Evolutionary conservation across 208 protist species (phyloP).

Genomic region (Crithidia mellificae): DNA sequence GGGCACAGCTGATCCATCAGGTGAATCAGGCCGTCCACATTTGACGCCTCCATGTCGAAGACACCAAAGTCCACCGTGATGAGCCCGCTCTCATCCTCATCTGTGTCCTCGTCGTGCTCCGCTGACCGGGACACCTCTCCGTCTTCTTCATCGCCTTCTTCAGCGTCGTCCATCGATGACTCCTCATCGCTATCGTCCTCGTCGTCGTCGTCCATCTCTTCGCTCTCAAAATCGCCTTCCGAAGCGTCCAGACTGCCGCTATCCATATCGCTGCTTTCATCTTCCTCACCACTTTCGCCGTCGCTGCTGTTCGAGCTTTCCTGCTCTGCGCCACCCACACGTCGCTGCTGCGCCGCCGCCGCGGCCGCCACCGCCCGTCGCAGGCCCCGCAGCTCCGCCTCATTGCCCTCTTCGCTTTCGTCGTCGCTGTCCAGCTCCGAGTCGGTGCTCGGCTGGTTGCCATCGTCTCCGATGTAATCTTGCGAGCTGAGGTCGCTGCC

Average conservation of each 20-base stretch:
- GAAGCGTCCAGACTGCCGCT: not conserved
- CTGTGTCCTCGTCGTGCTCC: constrained; percentile 29
- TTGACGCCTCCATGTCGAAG: constrained; percentile 67
- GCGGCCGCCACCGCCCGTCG: constrained; percentile 22
- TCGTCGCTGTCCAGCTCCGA: constrained; percentile 28
- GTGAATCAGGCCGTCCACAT: constrained; percentile 78
- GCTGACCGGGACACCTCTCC: not conserved
- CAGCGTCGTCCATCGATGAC: constrained; percentile 10
- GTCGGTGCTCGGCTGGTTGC: constrained; percentile 60
- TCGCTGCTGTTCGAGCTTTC: constrained; percentile 3
- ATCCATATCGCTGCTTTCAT: not conserved
- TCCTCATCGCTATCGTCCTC: constrained; percentile 20
- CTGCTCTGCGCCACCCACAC: not conserved
- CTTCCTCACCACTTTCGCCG: not conserved
- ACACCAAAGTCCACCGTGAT: constrained; percentile 90
- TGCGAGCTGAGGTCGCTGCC: constrained; percentile 31
- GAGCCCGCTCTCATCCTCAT: constrained; percentile 44
- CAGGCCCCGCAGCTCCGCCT: constrained; percentile 35
- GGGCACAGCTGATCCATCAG: constrained; percentile 86
- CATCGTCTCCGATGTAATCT: constrained; percentile 56
- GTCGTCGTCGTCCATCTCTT: constrained; percentile 2
- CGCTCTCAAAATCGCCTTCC: constrained; percentile 3
- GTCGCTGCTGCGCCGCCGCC: constrained; percentile 16
- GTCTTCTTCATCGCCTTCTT: constrained; percentile 27
- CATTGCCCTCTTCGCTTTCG: constrained; percentile 34